Base-by-base conservation (phyloP, 225 moss, liverwort and hornwort species). In the Polytrichum commune region DNA sequence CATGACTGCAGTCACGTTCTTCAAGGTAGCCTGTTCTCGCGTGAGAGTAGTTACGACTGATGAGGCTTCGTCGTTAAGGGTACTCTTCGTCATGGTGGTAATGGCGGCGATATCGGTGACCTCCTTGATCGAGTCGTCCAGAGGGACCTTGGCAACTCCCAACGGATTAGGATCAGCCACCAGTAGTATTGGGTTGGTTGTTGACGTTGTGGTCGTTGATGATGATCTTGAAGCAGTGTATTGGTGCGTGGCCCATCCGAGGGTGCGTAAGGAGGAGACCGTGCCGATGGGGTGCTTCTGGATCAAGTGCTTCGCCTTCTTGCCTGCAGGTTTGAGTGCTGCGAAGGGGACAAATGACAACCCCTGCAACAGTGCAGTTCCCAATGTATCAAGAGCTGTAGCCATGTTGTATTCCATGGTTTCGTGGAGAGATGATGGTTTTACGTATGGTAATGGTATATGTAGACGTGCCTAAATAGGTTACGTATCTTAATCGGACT, bases 301-400 rank as follows among this genome's bases (percentile, higher is more conserved):
- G 18, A 68, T 68, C 30, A 68, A 35, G 25, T 68, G 68, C 68
- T 68, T 68, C 16, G 27, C 20, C 25, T 25, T 20, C 25, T 68
- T 68, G 16, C 18, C 19, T 22, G 18, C 22, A 18, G 33, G 38
- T 6, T 54, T 38, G 19, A 68, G 68, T n/a, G 68, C 68, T 54
- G 53, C 68, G 35, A 68, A 68, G 38, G 68, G 68, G 20, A 46
- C 32, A 35, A 30, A 68, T 68, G 68, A 68, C 68, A 68, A 68
- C 20, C 22, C 68, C 68, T 68, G 25, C 29, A 23, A n/a, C 68
- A 68, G 29, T 29, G 29, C 29, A 29, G 29, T 29, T 29, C 6
- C 57, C 18, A 57, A 57, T 18, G 22, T 22, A 22, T 27, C 65
- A 65, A 22, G 18, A 57, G 57, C 57, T 57, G 57, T 5, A 57